Evolutionary conservation across 345 rosid genomes (phyloP), one percentile per base, ranked within the genome.

Genomic region (Pistacia atlantica): DNA sequence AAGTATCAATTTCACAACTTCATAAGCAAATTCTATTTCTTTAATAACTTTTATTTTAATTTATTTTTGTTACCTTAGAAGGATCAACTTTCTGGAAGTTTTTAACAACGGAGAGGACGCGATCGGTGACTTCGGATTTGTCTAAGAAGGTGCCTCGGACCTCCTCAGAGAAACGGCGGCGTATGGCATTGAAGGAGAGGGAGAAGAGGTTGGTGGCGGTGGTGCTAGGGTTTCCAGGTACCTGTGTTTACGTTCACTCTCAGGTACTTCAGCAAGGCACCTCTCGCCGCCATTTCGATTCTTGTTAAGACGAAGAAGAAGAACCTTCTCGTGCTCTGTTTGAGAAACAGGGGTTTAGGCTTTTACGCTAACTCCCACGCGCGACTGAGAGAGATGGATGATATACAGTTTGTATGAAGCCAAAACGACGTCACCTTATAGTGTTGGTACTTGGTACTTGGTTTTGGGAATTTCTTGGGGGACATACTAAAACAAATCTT

Each of bases 71-170:
- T 77, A 95, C 98, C 99, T 94, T 92, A 38, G 97, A 90, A 70
- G 97, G 94, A 76, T 96, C 97, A 42, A 94, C 93, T 84, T 88
- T 91, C 84, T 90, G 90, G 84, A 90, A 94, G 78, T 96, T 91
- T 86, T 96, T 96, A 80, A 96, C 99, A 74, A 91, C 97, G 11
- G 82, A 67, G 85, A 92, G 7, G 55, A 96, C 97, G 13, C 99
- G 97, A 86, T 96, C 99, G 22, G 98, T 81, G 82, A 96, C 99
- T 82, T 94, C 99, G 8, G 97, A 87, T 79, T 94, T 96, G 85
- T 96, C 97, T 25, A 96, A 98, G 82, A 96, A 96, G 33, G 97
- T 84, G 25, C 98, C 98, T 67, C 91, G 82, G 3, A 92, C 90
- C 81, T 93, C 99, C 73, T 91, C 92, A 0, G 97, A 90, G 82